phyloP scores from a whole-genome alignment of 345 rosid species.

The Corymbia maculata region DNA sequence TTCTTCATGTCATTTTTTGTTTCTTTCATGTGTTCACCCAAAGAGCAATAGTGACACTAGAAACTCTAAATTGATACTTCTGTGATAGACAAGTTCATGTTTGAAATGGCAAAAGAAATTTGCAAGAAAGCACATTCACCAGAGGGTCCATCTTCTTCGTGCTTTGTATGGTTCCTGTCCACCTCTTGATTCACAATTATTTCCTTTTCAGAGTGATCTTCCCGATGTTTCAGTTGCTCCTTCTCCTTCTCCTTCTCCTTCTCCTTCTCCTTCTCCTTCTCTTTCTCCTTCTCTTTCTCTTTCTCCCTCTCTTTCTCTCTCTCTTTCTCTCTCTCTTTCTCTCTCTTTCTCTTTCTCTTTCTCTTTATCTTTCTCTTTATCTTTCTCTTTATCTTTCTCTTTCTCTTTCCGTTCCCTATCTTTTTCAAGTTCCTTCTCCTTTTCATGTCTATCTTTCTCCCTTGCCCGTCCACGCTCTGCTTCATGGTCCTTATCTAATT shows the following conservation, averaged over 20 bases:
- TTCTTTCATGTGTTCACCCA: background rate
- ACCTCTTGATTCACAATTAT: conserved; percentile 43
- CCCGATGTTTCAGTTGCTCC: conserved; percentile 54
- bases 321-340: fast-evolving
- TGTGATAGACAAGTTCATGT: background rate
- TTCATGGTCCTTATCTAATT: conserved; percentile 46
- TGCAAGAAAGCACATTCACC: conserved; percentile 7
- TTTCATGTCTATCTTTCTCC: conserved; percentile 72
- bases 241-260: conserved; percentile 23
- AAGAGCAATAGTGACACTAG: background rate
- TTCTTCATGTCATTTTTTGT: background rate
- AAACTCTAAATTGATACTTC: background rate
- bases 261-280: conserved; percentile 20
- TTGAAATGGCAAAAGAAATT: background rate
- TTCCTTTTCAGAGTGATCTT: conserved; percentile 37
- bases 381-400: conserved; percentile 14
- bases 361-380: background rate
- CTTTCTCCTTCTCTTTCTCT: conserved; percentile 29
- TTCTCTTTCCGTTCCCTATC: conserved; percentile 46
- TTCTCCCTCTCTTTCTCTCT: conserved; percentile 33
- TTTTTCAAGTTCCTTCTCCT: conserved; percentile 48
- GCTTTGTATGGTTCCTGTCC: conserved; percentile 32
- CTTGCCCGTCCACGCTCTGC: conserved; percentile 42
- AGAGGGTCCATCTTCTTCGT: conserved; percentile 48
- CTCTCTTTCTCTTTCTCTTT: background rate